Conservation (phyloP, 805 yeast species). For the Suhomyces prunicola region DNA sequence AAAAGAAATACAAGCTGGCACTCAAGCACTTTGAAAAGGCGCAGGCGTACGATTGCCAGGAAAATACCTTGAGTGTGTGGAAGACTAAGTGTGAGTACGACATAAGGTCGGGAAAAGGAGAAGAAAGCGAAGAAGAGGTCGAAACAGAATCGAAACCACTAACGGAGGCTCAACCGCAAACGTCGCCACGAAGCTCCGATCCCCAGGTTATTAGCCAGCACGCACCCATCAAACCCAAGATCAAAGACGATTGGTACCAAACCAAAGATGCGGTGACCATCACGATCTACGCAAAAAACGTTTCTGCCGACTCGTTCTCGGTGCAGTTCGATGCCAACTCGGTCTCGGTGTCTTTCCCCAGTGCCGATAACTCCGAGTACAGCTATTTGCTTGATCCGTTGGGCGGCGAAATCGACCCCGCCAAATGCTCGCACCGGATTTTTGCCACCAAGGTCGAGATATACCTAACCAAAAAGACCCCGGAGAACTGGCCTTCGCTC, state of each 20-base stretch:
- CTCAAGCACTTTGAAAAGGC: constrained; percentile 42
- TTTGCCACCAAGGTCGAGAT: constrained; percentile 76
- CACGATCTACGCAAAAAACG: constrained; percentile 66
- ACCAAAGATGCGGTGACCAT: constrained; percentile 53
- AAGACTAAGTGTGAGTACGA: constrained; percentile 35
- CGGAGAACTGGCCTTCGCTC: constrained; percentile 54
- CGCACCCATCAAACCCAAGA: constrained; percentile 37
- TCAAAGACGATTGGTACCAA: constrained; percentile 58
- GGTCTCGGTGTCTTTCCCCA: constrained; percentile 46
- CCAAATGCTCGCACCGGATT: constrained; percentile 45
- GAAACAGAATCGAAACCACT: neutral
- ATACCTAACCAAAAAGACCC: constrained; percentile 45
- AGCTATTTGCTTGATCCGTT: constrained; percentile 55
- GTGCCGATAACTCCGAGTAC: constrained; percentile 52
- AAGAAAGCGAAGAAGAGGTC: neutral
- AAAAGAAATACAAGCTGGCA: constrained; percentile 42
- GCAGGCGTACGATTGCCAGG: constrained; percentile 39
- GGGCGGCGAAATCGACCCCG: constrained; percentile 47
- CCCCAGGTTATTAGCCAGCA: constrained; percentile 34
- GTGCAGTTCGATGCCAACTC: constrained; percentile 38
- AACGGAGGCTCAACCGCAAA: too few species aligned
- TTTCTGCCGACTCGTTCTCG: constrained; percentile 47
- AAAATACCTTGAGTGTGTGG: constrained; percentile 50
- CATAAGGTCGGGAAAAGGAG: constrained; percentile 19
- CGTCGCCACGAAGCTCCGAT: constrained; percentile 15